Evolutionary conservation across 306 rosid genomes (phyloP).

Genomic region (Oxytropis ochrocephala): DNA sequence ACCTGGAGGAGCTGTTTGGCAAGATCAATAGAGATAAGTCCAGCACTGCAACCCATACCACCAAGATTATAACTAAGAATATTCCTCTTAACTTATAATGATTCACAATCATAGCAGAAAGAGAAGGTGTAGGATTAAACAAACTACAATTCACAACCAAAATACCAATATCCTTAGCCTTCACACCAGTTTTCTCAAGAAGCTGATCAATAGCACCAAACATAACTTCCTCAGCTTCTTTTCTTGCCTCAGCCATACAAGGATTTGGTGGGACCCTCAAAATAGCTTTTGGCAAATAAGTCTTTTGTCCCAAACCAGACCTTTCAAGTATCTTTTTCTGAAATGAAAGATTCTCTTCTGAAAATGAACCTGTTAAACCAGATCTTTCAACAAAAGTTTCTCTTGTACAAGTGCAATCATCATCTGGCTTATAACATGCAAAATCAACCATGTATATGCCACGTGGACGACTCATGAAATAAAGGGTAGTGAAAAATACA

Average conservation of each 20-base stretch:
- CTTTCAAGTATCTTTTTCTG: slow-evolving; percentile 77
- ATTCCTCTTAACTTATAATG: slow-evolving; percentile 75
- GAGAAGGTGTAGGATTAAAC: slow-evolving; percentile 84
- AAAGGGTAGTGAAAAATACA: slow-evolving; percentile 60
- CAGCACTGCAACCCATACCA: slow-evolving; percentile 99
- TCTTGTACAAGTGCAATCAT: slow-evolving; percentile 35
- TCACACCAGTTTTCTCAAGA: slow-evolving; percentile 58
- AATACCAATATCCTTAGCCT: slow-evolving; percentile 85
- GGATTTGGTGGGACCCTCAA: slow-evolving; percentile 70
- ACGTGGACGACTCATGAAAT: slow-evolving; percentile 74
- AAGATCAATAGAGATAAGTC: slow-evolving; percentile 78
- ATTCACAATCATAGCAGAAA: slow-evolving; percentile 80
- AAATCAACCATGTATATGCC: slow-evolving; percentile 56
- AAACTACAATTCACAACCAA: slow-evolving; percentile 78
- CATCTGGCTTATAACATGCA: slow-evolving; percentile 62
- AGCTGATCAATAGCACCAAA: slow-evolving; percentile 84
- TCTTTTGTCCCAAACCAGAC: slow-evolving; percentile 70
- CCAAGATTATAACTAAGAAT: slow-evolving; percentile 72
- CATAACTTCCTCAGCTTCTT: slow-evolving; percentile 87
- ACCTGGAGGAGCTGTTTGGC: slow-evolving; percentile 93
- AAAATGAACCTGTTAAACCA: slow-evolving; percentile 30
- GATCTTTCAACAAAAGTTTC: slow-evolving; percentile 54
- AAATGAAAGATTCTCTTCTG: slow-evolving; percentile 54
- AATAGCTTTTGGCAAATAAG: slow-evolving; percentile 66
- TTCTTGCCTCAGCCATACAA: slow-evolving; percentile 76